A percentile compares a stretch with the other conserved stretches of the same genome.
Evolutionary conservation across 2,329 filamentous ascomycete species (phyloP).

Genomic region (Colletotrichum euphorbiae): DNA sequence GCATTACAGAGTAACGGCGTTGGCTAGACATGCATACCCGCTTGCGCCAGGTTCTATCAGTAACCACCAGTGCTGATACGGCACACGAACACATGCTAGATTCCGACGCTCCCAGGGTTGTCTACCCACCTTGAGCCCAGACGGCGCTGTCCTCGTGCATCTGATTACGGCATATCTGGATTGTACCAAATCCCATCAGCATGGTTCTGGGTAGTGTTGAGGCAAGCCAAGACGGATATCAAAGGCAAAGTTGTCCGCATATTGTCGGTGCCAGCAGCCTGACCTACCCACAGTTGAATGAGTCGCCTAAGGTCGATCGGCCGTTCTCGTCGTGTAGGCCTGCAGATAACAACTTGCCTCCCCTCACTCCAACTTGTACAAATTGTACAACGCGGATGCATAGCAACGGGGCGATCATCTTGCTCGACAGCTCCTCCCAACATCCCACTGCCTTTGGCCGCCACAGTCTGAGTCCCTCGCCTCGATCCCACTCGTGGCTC

Average conservation of each 20-base stretch:
- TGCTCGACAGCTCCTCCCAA: conserved; percentile 15
- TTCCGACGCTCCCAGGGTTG: conserved; percentile 1
- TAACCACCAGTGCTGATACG: conserved; percentile 16
- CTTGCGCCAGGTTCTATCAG: conserved; percentile 9
- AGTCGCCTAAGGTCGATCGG: not conserved
- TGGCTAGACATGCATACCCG: conserved; percentile 33
- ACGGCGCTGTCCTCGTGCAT: conserved; percentile 31
- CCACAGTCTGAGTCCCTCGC: conserved; percentile 8
- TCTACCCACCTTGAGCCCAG: conserved; percentile 8
- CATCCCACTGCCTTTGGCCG: conserved; percentile 13
- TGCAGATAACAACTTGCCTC: conserved; percentile 2
- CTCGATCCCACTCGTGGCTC: conserved; percentile 27
- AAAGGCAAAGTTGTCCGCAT: conserved; percentile 33
- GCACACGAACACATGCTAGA: conserved; percentile 31
- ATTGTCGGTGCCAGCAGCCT: conserved; percentile 30
- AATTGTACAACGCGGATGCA: not conserved
- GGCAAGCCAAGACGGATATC: conserved; percentile 26
- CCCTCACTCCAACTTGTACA: not conserved
- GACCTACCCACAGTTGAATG: not conserved
- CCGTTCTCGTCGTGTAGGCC: conserved; percentile 16
- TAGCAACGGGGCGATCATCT: conserved; percentile 7
- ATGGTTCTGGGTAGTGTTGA: conserved; percentile 35
- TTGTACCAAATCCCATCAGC: conserved; percentile 24
- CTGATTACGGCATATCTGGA: conserved; percentile 28
- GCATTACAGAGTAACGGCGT: conserved; percentile 13